Evolutionary conservation across 306 rosid genomes (phyloP).

Genomic region (Prunus salicina): DNA sequence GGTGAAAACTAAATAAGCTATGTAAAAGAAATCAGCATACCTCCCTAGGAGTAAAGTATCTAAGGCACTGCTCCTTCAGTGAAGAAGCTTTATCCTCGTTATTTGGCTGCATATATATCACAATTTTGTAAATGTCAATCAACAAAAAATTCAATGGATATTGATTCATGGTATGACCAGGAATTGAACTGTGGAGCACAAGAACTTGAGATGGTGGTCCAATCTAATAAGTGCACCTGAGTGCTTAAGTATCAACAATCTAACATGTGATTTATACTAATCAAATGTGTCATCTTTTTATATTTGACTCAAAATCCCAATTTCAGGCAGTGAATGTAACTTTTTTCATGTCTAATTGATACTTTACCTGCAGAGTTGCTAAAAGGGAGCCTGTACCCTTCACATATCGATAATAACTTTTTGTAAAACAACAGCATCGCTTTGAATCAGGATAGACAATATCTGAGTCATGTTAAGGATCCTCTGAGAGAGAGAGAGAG

Average conservation of each 20-base stretch:
- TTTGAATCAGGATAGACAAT: slow-evolving; percentile 83
- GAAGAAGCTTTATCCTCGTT: slow-evolving; percentile 62
- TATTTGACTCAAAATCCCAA: not conserved
- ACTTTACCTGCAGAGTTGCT: slow-evolving; percentile 70
- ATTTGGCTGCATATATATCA: slow-evolving; percentile 51
- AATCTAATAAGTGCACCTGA: not conserved
- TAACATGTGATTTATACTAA: not conserved
- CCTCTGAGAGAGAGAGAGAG: not conserved
- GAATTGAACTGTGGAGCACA: not conserved
- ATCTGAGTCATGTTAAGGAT: slow-evolving; percentile 61
- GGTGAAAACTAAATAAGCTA: slow-evolving; percentile 1
- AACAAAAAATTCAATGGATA: not conserved
- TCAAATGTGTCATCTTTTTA: not conserved
- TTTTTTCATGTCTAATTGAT: slow-evolving; percentile 9
- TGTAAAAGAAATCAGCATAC: slow-evolving; percentile 35
- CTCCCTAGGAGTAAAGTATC: slow-evolving; percentile 91
- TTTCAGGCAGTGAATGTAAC: not conserved
- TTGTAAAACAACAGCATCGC: slow-evolving; percentile 94
- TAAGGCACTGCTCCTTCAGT: slow-evolving; percentile 67
- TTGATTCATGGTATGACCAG: not conserved
- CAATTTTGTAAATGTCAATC: slow-evolving; percentile 12
- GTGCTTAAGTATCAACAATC: not conserved
- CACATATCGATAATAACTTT: slow-evolving; percentile 87
- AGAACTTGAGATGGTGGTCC: not conserved
- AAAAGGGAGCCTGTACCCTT: slow-evolving; percentile 95